Evolutionary conservation across 1,139 yeast genomes (phyloP).

Genomic region (Magnusiomyces tetraspermus): DNA sequence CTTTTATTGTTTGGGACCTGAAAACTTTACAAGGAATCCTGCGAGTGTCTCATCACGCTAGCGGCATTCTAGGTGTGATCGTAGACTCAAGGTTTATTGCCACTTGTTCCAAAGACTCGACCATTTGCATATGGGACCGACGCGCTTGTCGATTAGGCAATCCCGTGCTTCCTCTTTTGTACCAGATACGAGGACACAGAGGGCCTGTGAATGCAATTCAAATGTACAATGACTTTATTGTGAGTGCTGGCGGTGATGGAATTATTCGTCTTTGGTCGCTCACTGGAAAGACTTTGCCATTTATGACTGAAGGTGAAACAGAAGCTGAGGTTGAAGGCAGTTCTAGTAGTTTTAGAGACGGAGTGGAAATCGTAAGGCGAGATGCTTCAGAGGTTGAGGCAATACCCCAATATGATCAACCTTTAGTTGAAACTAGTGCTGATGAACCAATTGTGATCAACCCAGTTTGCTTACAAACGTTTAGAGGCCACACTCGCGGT

Average conservation of each 20-base stretch:
- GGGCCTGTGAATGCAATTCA: conserved; percentile 34
- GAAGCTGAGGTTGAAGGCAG: not conserved
- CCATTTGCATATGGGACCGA: conserved; percentile 28
- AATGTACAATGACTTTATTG: conserved; percentile 23
- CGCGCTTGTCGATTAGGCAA: conserved; percentile 5
- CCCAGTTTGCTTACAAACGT: conserved; percentile 20
- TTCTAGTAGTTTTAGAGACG: not conserved
- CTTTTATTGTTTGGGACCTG: conserved; percentile 31
- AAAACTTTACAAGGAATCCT: conserved; percentile 22
- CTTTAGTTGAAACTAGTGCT: too few species aligned
- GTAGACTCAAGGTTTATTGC: conserved; percentile 24
- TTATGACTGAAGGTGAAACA: not conserved
- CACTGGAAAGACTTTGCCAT: not conserved
- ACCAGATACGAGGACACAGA: conserved; percentile 22
- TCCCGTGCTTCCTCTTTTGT: conserved; percentile 1
- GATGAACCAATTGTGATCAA: not conserved
- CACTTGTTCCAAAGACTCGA: conserved; percentile 31
- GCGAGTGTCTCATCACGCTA: conserved; percentile 24
- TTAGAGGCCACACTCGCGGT: conserved; percentile 32
- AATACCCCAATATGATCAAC: too few species aligned
- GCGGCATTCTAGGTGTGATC: conserved; percentile 29
- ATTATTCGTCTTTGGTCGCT: conserved; percentile 27
- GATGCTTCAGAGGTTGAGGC: not conserved
- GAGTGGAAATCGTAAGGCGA: not conserved
- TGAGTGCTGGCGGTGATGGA: conserved; percentile 33